phyloP scores from a whole-genome alignment of 2,329 filamentous ascomycete species.

The Zymoseptoria pseudotritici region DNA sequence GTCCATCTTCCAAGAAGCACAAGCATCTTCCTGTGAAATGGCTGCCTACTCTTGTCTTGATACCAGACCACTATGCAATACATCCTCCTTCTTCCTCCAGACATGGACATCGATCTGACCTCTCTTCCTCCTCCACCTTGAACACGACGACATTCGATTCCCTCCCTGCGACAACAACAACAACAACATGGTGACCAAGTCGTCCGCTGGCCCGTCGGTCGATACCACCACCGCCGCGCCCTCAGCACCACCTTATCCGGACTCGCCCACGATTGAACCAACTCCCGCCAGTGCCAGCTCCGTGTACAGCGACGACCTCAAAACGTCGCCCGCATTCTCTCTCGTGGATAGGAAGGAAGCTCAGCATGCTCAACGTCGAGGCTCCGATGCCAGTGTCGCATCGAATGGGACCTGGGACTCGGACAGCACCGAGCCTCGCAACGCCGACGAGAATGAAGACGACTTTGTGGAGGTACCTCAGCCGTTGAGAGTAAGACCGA shows the following conservation, averaged over 20 bases:
- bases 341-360: slow-evolving; percentile 31
- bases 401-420: slow-evolving; percentile 32
- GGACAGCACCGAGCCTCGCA: slow-evolving; percentile 11
- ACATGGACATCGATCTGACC: neutral
- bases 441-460: slow-evolving; percentile 11
- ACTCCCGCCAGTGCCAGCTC: slow-evolving; percentile 20
- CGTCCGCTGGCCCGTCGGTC: slow-evolving; percentile 32
- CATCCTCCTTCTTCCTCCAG: neutral
- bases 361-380: slow-evolving; percentile 20
- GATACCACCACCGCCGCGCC: slow-evolving; percentile 34
- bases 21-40: neutral
- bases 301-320: slow-evolving; percentile 30
- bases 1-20: no score
- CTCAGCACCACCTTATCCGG: slow-evolving; percentile 40
- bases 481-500: slow-evolving; percentile 22
- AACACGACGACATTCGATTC: neutral
- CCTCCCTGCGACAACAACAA: neutral
- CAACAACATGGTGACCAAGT: slow-evolving; percentile 38
- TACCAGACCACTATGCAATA: neutral
- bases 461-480: slow-evolving; percentile 21
- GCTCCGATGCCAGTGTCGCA: slow-evolving; percentile 27
- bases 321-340: slow-evolving; percentile 34
- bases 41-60: neutral
- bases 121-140: neutral
- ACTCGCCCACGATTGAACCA: slow-evolving; percentile 31